Conservation (phyloP, 2,329 filamentous ascomycete species). For the Exutisphaerella laricina region DNA sequence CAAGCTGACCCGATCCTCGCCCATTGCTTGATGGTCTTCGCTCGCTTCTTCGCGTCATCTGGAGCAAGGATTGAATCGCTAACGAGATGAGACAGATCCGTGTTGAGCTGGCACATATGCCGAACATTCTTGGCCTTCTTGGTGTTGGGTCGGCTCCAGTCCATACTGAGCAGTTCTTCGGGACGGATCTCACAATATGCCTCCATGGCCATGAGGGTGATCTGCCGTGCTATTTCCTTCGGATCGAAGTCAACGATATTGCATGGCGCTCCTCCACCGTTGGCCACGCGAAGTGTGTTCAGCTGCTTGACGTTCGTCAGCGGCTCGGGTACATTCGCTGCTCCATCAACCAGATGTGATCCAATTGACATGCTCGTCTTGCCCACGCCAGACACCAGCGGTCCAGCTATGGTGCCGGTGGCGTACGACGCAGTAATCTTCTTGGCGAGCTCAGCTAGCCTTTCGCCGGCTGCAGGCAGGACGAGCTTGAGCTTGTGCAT, state of each 20-base stretch:
- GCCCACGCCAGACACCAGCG: constrained; percentile 76
- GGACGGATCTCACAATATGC: constrained; percentile 90
- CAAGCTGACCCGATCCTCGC: constrained; percentile 88
- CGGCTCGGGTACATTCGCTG: constrained; percentile 53
- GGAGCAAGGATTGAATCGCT: constrained; percentile 85
- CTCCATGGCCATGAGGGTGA: constrained; percentile 85
- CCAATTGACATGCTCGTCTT: constrained; percentile 75
- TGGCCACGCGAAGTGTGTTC: constrained; percentile 66
- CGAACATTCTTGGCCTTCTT: constrained; percentile 81
- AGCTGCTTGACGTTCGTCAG: constrained; percentile 71
- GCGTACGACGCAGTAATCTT: constrained; percentile 64
- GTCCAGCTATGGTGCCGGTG: constrained; percentile 22
- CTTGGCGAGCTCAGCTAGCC: constrained; percentile 71
- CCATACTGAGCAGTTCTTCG: constrained; percentile 82
- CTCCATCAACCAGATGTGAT: constrained; percentile 45
- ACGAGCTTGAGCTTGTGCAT: constrained; percentile 61
- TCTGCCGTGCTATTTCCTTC: constrained; percentile 81
- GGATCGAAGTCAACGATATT: constrained; percentile 87
- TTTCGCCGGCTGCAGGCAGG: constrained; percentile 70
- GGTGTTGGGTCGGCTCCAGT: constrained; percentile 87
- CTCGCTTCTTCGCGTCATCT: constrained; percentile 88
- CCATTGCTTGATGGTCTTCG: constrained; percentile 92
- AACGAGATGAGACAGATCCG: constrained; percentile 85
- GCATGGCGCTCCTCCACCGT: constrained; percentile 62
- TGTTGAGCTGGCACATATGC: constrained; percentile 88